Base-by-base conservation (phyloP, 306 rosid species). In the Urtica urens region DNA sequence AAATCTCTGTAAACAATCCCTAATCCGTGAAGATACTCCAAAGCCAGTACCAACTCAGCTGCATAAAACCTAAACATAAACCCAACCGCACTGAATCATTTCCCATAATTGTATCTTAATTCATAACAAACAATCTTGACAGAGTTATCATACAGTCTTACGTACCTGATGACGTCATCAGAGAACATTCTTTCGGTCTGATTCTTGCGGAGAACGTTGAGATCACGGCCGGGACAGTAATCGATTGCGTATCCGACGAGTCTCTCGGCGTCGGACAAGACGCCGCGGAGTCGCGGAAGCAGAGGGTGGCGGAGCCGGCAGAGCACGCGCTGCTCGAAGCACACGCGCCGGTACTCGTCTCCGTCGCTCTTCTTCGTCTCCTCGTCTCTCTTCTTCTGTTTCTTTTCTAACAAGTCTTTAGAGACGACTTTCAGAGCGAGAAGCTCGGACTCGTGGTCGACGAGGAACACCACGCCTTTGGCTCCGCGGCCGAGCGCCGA, bases 401-500 rank as follows among this genome's bases (percentile, higher is more conserved):
- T 81, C 54, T 67, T 63, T 53, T 55, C 64, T 22, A 84, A 63
- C 57, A 84, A 26, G 1, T 57, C 87, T 57, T 74, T 84, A 5
- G 92, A 85, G 14, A 84, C 60, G 1, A 81, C 81, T 65, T 90
- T 90, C 24, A 90, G 55, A 5, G 97, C 97, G 15, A 85, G 21
- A 66, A 60, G 64, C 30, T 76, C 64, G 7, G n/a, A 3, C 4
- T 14, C 15, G n/a, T 14, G 51, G 28, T 39, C 45, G n/a, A 81
- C 79, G 0, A 73, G 70, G 43, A 90, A 90, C 39, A 90, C 97
- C 7, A 90, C 87, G 13, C 97, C 97, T 49, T 85, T 81, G 21
- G 94, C 97, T 6, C 97, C 97, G 7, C 95, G 90, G n/a, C 97
- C 97, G 23, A 90, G 78, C 16, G 87, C 87, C 1, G 85, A 68